Evolutionary conservation across 768 basidiomycete species (phyloP), one percentile per base, ranked within the genome.

Genomic region (Pisolithus tinctorius): DNA sequence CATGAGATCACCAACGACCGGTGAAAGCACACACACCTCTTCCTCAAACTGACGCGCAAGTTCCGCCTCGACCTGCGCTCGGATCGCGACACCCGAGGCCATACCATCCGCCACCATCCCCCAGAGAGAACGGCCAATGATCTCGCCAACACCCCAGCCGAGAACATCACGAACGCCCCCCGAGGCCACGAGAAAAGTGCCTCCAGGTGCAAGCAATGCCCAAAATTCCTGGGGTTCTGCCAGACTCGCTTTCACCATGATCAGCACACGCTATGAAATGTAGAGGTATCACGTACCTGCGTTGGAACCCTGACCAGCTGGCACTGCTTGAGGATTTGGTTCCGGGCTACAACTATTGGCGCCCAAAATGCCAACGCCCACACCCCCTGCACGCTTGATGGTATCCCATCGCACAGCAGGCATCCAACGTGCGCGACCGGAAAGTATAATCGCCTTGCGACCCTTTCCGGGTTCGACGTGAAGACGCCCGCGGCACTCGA

Each of bases 401-500:
- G 73, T 70, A 3, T 69, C 72, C 90, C 90, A 93, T 4, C 63
- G 66, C 23, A 92, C 65, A 2, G 58, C 63, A 7, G 82, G 80
- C 75, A 89, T 84, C 60, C 76, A 76, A 42, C 85, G 71, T 29
- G 84, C 80, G 8, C 95, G 76, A 0, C 87, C 94, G 50, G 80
- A 82, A n/a, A 99, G 75, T 34, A 99, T 82, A 61, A 99, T 92
- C 2, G 93, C 91, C 69, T 98, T 96, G 36, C 93, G 74, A 1
- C 93, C 93, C 63, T 97, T 97, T 1, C 93, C 92, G 0, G 92
- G 86, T 71, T 99, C 95, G 50, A 89, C 79, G 60, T 94, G 87
- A 38, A 98, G 75, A 29, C 90, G 75, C 1, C 95, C 95, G n/a
- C 85, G 75, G 46, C 84, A 86, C 64, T 96, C 92, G 14, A 98